Evolutionary conservation across 192 early-diverging fungal genomes (phyloP).

Genomic region (Gryganskiella cystojenkinii): DNA sequence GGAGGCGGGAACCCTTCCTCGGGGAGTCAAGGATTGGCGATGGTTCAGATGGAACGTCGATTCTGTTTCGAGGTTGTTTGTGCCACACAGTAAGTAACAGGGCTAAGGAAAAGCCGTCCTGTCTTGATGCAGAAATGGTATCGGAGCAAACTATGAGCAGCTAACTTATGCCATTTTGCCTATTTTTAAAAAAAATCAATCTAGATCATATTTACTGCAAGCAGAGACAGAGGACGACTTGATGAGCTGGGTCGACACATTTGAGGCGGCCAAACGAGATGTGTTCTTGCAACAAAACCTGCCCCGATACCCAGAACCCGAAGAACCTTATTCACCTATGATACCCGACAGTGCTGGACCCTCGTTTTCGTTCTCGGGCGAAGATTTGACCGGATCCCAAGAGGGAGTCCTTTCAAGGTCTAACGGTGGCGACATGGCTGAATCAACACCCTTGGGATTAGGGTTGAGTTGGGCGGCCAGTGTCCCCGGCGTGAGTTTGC

Average conservation of each 20-base stretch:
- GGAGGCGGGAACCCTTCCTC: constrained; percentile 38
- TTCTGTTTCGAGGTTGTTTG: constrained; percentile 79
- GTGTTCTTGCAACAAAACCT: constrained; percentile 27
- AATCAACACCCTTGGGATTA: constrained; percentile 5
- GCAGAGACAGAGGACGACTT: constrained; percentile 80
- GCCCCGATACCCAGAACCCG: constrained; percentile 25
- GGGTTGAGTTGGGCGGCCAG: constrained; percentile 37
- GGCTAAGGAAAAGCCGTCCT: too few species aligned
- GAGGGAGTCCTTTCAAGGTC: neutral
- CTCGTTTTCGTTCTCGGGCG: constrained; percentile 30
- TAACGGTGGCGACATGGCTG: constrained; percentile 4
- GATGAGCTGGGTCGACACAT: constrained; percentile 70
- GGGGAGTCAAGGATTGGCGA: constrained; percentile 43
- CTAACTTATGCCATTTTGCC: too few species aligned
- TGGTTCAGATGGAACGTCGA: constrained; percentile 66
- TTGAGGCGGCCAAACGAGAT: constrained; percentile 69
- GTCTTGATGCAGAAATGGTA: too few species aligned
- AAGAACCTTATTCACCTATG: constrained; percentile 43
- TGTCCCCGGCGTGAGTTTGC: constrained; percentile 42
- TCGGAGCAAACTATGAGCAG: too few species aligned
- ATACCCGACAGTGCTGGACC: constrained; percentile 16
- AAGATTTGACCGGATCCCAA: constrained; percentile 20
- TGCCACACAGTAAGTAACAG: constrained; percentile 70
- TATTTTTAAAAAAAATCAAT: neutral
- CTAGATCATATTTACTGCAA: constrained; percentile 61